Evolutionary conservation across 352 stramenopile genomes (phyloP), one percentile per base, ranked within the genome.

Genomic region (Phytophthora europaea): DNA sequence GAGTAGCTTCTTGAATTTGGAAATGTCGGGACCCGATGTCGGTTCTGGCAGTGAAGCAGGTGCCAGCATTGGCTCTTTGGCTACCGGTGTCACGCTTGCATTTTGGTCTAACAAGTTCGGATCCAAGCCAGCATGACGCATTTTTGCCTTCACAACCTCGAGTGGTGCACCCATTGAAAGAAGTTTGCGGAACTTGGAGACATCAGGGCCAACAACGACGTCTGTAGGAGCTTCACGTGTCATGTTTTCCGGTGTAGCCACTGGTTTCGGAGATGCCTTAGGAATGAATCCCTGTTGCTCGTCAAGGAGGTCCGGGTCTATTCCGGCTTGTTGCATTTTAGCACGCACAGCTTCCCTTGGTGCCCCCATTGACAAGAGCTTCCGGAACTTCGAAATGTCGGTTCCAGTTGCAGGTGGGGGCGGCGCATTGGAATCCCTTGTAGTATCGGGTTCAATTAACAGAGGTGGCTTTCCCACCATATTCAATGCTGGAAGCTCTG

Each of bases 111-210:
- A 58, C 5, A 91, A 71, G 3, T 62, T 64, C 2, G 83, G 78
- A 59, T 95, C 81, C 5, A 93, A 59, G 0, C 85, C 85, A 31
- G 67, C 92, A 59, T 95, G 84, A 18, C 69, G 45, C 79, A 98
- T 89, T 53, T 89, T 94, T 9, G 75, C 82, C 52, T 85, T 81
- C 10, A 90, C 81, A 9, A 89, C 92, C 28, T 87, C 92, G 6
- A 89, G 75, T 2, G 88, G 91, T 3, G 91, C 83, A 2, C 88
- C 90, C 84, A 97, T 94, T 0, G 77, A 79, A 2, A 94, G 65
- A 79, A 99, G 87, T 72, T 98, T 98, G 47, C 97, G 98, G 61
- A 98, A 99, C 34, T 89, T 89, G 6, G 78, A 79, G 51, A 91
- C 53, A 48, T 90, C 81, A 15, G 72, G 61, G 8, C 47, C 66